These are phyloP conservation scores for Cutaneotrichosporon sp. DNA, from an alignment of 1,284 basidiomycete genomes.

Conservation along the genomic window DNA sequence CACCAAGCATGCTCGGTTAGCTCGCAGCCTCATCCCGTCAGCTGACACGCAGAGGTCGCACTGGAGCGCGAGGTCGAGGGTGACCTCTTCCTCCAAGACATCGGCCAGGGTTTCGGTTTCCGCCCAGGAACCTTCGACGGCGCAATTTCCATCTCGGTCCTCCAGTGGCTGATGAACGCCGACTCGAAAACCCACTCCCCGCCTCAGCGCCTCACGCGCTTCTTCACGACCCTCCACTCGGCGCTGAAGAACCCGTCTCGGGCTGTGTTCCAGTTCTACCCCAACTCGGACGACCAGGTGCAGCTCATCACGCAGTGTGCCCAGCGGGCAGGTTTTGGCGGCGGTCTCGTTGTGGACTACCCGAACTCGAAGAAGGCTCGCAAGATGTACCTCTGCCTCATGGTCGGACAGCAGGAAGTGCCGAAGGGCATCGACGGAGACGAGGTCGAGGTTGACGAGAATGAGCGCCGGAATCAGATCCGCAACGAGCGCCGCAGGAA, in stretches of 20 bases:
- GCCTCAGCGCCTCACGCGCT: slow-evolving; percentile 80
- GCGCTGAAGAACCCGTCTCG: slow-evolving; percentile 85
- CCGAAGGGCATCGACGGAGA: slow-evolving; percentile 70
- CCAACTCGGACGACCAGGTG: slow-evolving; percentile 90
- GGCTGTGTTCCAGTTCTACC: slow-evolving; percentile 94
- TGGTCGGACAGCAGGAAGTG: slow-evolving; percentile 65
- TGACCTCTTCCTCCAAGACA: slow-evolving; percentile 87
- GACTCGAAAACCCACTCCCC: slow-evolving; percentile 91
- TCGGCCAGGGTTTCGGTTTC: slow-evolving; percentile 90
- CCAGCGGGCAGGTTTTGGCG: slow-evolving; percentile 92
- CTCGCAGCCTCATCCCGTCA: slow-evolving; percentile 7
- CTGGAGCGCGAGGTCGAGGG: slow-evolving; percentile 89
- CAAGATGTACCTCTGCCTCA: slow-evolving; percentile 85
- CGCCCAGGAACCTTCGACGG: slow-evolving; percentile 96
- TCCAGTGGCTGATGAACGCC: slow-evolving; percentile 98
- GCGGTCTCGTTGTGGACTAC: slow-evolving; percentile 94
- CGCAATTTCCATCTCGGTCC: slow-evolving; percentile 94
- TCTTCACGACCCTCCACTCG: slow-evolving; percentile 96
- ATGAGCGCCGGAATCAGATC: slow-evolving; percentile 54
- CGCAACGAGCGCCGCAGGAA: slow-evolving; percentile 41
- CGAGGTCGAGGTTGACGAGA: slow-evolving; percentile 51
- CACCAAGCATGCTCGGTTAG: slow-evolving; percentile 92
- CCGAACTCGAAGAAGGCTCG: slow-evolving; percentile 91
- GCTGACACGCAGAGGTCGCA: slow-evolving; percentile 67
- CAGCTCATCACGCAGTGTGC: slow-evolving; percentile 90